Evolutionary conservation across 768 basidiomycete genomes (phyloP), one percentile per base, ranked within the genome.

Genomic region (Mrakia gelida): DNA sequence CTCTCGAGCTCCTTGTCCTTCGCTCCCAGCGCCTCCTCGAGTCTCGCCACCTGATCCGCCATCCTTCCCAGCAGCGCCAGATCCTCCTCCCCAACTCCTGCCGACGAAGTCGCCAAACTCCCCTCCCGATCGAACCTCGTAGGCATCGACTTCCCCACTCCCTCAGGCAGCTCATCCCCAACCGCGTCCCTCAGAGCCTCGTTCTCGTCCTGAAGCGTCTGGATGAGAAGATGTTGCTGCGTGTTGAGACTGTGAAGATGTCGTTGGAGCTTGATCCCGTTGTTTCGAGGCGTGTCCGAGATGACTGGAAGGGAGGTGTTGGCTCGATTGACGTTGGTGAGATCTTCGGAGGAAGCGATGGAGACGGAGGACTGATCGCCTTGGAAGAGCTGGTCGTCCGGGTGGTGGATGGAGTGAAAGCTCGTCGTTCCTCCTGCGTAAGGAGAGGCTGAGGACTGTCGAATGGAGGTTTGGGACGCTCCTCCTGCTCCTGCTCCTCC

Each of bases 231-330:
- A 26, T 78, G 72, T 32, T 73, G 77, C 73, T 91, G 87, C 63
- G 90, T 86, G 83, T 96, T 96, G 72, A 96, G 86, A 15, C 91
- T 90, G 84, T 95, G 92, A 81, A 96, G 84, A 83, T 96, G 95
- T 16, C 88, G 87, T 79, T 96, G 95, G 80, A 96, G 84, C 84
- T 94, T 96, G 26, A 88, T 88, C 3, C 92, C 92, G 83, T 95
- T 93, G 84, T 94, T 94, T 41, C 91, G 86, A 9, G 88, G 87
- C 68, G 91, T 89, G 21, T 92, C 92, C 11, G 61, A 76, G 18
- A 67, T 80, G 65, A 34, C 80, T 76, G 49, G 79, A 76, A 23
- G 80, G 11, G 93, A 94, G 18, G 92, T 92, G 82, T 96, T 95
- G 76, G 89, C 67, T 8, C 80, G 80, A 13, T 92, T 89, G 74